Conservation (phyloP, 768 basidiomycete species). For the Vararia minispora region DNA sequence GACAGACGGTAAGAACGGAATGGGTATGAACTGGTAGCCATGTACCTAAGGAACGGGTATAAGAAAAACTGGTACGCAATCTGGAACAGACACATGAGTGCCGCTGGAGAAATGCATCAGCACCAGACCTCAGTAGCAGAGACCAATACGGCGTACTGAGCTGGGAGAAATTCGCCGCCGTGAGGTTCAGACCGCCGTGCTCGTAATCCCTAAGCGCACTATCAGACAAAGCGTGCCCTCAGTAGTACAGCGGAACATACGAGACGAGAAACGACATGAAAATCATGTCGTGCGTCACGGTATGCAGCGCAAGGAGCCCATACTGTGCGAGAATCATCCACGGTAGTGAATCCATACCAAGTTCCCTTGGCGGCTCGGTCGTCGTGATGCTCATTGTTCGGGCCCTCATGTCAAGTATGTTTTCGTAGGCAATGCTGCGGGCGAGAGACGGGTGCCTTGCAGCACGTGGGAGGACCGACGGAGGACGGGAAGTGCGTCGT, state of each 20-base stretch:
- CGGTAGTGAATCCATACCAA: slow-evolving; percentile 70
- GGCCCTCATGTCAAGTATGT: too few species aligned
- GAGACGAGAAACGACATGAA: slow-evolving; percentile 88
- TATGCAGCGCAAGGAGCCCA: slow-evolving; percentile 78
- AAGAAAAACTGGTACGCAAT: slow-evolving; percentile 87
- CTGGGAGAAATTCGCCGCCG: slow-evolving; percentile 86
- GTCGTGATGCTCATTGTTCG: too few species aligned
- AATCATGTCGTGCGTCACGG: slow-evolving; percentile 82
- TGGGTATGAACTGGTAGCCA: too few species aligned
- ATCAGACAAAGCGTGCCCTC: too few species aligned
- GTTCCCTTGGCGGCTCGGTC: too few species aligned
- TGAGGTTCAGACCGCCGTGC: slow-evolving; percentile 80
- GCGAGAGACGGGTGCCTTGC: too few species aligned
- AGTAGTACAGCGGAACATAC: slow-evolving; percentile 31
- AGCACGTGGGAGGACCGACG: too few species aligned
- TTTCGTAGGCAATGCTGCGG: too few species aligned
- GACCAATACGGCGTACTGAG: slow-evolving; percentile 44
- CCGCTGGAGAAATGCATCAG: slow-evolving; percentile 38
- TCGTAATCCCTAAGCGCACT: slow-evolving; percentile 70
- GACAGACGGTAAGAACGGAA: too few species aligned
- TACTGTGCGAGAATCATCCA: slow-evolving; percentile 83
- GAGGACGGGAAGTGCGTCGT: too few species aligned
- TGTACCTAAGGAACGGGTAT: too few species aligned
- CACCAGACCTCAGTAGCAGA: slow-evolving; percentile 3
- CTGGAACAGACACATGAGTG: slow-evolving; percentile 89